Percentiles rank a stretch among this genome's conserved stretches.
These are phyloP conservation scores for Arachnopeziza araneosa DNA, from an alignment of 2,329 filamentous ascomycete genomes.

Conservation along the genomic window DNA sequence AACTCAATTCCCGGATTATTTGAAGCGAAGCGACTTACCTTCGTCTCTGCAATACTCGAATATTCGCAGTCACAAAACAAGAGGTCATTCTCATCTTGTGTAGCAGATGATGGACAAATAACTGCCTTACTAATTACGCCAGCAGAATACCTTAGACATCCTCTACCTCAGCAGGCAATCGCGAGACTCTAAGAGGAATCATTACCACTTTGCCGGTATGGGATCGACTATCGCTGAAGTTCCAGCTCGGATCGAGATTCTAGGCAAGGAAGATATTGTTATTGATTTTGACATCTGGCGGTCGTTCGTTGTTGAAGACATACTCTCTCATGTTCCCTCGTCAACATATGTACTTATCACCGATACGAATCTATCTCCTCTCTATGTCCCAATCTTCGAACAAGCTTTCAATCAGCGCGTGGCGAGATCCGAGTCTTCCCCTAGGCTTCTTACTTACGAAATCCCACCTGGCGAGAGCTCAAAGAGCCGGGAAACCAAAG, in stretches of 20 bases:
- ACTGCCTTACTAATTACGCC: no score
- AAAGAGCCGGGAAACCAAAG: slow-evolving; percentile 90
- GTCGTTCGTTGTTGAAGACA: slow-evolving; percentile 72
- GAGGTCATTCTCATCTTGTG: neutral
- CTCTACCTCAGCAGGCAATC: no score
- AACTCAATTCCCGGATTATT: neutral
- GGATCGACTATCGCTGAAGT: slow-evolving; percentile 16
- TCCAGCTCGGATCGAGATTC: slow-evolving; percentile 65
- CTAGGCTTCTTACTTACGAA: slow-evolving; percentile 76
- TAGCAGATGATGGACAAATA: no score
- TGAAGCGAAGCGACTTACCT: neutral
- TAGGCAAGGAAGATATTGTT: slow-evolving; percentile 85
- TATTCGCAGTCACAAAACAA: neutral
- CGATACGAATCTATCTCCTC: slow-evolving; percentile 81
- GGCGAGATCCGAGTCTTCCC: slow-evolving; percentile 35
- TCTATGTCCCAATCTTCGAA: slow-evolving; percentile 76
- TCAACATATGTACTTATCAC: slow-evolving; percentile 96
- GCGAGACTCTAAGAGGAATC: neutral
- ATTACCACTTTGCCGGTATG: slow-evolving; percentile 14
- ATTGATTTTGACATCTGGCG: slow-evolving; percentile 90
- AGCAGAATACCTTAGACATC: no score
- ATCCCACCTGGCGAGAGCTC: slow-evolving; percentile 90
- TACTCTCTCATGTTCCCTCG: slow-evolving; percentile 70
- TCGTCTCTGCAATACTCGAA: neutral
- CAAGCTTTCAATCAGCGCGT: slow-evolving; percentile 52